These are phyloP conservation scores for Penicillium flavigenum DNA, from an alignment of 495 filamentous ascomycete species.

Conservation along the genomic window DNA sequence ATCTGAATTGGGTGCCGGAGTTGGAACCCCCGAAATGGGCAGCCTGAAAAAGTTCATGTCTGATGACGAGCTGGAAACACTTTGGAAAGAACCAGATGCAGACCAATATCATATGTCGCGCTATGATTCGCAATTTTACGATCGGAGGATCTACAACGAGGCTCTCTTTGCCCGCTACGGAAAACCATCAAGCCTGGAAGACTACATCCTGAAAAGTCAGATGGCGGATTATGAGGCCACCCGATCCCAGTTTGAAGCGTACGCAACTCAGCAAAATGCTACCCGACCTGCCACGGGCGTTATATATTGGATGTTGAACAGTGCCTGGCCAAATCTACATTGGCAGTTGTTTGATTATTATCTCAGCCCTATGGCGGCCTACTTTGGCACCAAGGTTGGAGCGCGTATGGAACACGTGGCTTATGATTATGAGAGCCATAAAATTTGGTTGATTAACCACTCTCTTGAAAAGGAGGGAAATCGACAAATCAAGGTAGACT, in stretches of 20 bases:
- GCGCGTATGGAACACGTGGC: conserved; percentile 55
- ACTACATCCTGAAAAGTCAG: conserved; percentile 56
- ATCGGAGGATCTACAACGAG: conserved; percentile 56
- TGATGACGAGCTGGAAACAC: conserved; percentile 45
- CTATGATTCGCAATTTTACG: conserved; percentile 51
- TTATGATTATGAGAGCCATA: conserved; percentile 49
- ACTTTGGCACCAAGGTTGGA: conserved; percentile 59
- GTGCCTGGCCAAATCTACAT: conserved; percentile 63
- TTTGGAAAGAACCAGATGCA: conserved; percentile 57
- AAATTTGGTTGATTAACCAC: conserved; percentile 57
- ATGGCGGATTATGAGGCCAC: conserved; percentile 66
- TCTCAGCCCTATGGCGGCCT: conserved; percentile 55
- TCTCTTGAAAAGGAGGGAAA: conserved; percentile 41
- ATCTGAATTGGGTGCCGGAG: conserved; percentile 59
- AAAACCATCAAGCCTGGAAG: conserved; percentile 48
- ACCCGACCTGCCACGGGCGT: conserved; percentile 56
- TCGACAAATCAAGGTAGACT: conserved; percentile 47
- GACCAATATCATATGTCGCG: conserved; percentile 60
- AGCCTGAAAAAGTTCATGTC: conserved; percentile 57
- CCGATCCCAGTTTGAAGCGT: conserved; percentile 59
- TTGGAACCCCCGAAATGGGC: conserved; percentile 58
- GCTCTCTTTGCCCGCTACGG: conserved; percentile 56
- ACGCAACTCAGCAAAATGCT: conserved; percentile 50
- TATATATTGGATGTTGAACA: conserved; percentile 70
- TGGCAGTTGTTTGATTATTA: conserved; percentile 70